Evolutionary conservation across 108 stramenopile species (phyloP).

Genomic region (Cylindrotheca fusiformis): DNA sequence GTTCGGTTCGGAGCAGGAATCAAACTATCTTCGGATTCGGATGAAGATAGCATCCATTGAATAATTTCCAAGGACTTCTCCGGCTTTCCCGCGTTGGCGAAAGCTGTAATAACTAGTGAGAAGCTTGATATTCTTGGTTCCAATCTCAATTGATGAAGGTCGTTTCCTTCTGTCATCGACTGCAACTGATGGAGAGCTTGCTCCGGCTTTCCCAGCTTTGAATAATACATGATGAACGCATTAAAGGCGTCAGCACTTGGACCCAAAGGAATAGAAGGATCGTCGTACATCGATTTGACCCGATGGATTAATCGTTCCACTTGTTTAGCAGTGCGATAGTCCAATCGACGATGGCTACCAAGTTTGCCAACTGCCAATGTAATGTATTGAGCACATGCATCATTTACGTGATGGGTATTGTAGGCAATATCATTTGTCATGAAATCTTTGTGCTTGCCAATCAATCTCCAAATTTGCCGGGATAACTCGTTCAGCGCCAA

Average conservation of each 20-base stretch:
- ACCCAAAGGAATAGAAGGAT: constrained; percentile 21
- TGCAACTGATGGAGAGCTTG: constrained; percentile 15
- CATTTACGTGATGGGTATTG: constrained; percentile 34
- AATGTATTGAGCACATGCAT: constrained; percentile 25
- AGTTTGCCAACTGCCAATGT: neutral
- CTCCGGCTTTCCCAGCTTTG: constrained; percentile 18
- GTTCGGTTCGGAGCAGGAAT: constrained; percentile 23
- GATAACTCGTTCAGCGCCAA: constrained; percentile 16
- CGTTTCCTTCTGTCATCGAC: constrained; percentile 10
- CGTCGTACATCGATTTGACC: constrained; percentile 12
- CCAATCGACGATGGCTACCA: neutral
- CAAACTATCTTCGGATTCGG: neutral
- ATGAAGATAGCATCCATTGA: constrained; percentile 30
- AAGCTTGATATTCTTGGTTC: constrained; percentile 15
- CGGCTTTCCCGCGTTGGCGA: constrained; percentile 18
- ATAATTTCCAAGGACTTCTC: constrained; percentile 22
- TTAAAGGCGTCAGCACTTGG: constrained; percentile 18
- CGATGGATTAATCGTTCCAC: constrained; percentile 13
- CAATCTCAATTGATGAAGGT: neutral
- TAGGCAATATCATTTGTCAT: constrained; percentile 24
- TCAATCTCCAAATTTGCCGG: constrained; percentile 22
- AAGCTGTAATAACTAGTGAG: constrained; percentile 18
- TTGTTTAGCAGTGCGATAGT: constrained; percentile 3
- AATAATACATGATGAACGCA: constrained; percentile 23
- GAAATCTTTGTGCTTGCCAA: constrained; percentile 16